Base-by-base conservation (phyloP, 495 filamentous ascomycete genomes). In the Pyrenopolyporus hunteri region DNA sequence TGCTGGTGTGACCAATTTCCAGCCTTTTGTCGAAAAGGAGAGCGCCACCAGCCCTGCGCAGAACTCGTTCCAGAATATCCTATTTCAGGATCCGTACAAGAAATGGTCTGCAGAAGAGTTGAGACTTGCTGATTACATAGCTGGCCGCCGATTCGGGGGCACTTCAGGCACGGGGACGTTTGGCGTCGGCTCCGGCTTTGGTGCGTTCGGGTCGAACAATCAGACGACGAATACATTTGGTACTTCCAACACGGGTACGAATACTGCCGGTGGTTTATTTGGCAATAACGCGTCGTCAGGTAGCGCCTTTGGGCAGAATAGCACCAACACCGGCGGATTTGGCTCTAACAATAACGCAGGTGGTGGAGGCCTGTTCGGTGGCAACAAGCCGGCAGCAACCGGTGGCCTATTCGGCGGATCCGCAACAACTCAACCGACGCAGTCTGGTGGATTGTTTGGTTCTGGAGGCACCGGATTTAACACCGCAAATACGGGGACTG, bases 101-200 rank as follows among this genome's bases (percentile, higher is more conserved):
- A 92, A 92, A 59, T 97, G 85, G 74, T 97, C 91, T 3, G 85
- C 90, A 29, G 94, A 98, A 71, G 94, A 98, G 73, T 74, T 98
- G 39, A 85, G 94, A 68, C 73, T 96, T 51, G 90, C 83, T 28
- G 94, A 98, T 75, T 98, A 98, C 74, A 83, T 86, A 49, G 87
- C 90, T 78, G 94, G 94, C 19, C 84, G 94, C 53, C 85, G 87
- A 29, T 89, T 80, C 63, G 94, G 92, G 6, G 93, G 91, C 63
- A 80, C 83, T 16, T 90, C 89, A 52, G 91, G 90, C 44, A 83
- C 88, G 35, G 91, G 91, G 26, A 90, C 88, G 3, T 98, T 98
- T 69, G 94, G 94, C 5, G 72, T 78, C 46, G 76, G 73, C 55
- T 85, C 84, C 22, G 79, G 80, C 16, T 90, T 91, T 72, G 67